These are phyloP conservation scores for Fusarium sp. DNA, from an alignment of 2,329 filamentous ascomycete genomes.

Conservation along the genomic window DNA sequence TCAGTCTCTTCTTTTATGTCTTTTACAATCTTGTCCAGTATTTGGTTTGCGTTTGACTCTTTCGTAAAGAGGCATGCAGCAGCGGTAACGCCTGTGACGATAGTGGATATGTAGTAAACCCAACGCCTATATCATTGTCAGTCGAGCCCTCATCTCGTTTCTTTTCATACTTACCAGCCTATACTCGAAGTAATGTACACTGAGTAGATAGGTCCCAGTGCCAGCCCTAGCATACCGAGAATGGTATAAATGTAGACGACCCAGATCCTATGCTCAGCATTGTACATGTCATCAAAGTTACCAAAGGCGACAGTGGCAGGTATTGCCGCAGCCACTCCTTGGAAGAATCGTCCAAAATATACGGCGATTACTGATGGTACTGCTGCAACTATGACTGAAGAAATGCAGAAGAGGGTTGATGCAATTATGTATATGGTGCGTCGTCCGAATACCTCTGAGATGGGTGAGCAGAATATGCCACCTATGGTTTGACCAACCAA, in stretches of 20 bases:
- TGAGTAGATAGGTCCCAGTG: background rate
- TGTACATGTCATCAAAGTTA: slow-evolving; percentile 12
- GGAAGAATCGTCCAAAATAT: slow-evolving; percentile 3
- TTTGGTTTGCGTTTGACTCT: slow-evolving; percentile 12
- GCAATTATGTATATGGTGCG: slow-evolving; percentile 7
- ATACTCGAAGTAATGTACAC: slow-evolving; percentile 10
- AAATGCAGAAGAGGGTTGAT: background rate
- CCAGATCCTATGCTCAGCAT: slow-evolving; percentile 15
- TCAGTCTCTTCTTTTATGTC: background rate
- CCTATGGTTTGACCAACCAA: slow-evolving; percentile 1
- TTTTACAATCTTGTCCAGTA: slow-evolving; percentile 6
- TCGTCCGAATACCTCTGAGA: slow-evolving; percentile 7
- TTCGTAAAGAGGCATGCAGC: slow-evolving; percentile 5
- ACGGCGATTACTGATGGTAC: background rate
- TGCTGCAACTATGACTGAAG: background rate
- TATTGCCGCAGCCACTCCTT: slow-evolving; percentile 1
- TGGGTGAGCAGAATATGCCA: slow-evolving; percentile 5
- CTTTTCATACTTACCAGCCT: background rate
- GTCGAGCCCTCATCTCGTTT: fast-evolving
- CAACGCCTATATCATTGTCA: background rate
- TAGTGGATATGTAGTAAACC: slow-evolving; percentile 15
- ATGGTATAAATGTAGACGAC: slow-evolving; percentile 14
- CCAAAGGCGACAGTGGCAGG: slow-evolving; percentile 10
- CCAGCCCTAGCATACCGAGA: slow-evolving; percentile 9
- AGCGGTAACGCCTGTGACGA: background rate